phyloP scores from a whole-genome alignment of 2,329 filamentous ascomycete species.

The Claviceps sp. region DNA sequence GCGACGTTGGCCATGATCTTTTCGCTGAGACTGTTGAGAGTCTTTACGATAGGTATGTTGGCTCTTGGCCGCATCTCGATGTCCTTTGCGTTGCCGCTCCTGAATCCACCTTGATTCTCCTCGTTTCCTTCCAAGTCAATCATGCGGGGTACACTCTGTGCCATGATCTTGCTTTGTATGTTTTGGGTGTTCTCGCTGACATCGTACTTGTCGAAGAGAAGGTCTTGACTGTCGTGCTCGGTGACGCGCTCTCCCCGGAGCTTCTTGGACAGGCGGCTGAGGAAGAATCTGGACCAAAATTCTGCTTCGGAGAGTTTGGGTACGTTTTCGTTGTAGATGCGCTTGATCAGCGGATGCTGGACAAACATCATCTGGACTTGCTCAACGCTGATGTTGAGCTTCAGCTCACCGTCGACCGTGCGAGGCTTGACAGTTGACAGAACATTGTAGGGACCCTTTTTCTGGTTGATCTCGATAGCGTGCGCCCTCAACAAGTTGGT shows the following conservation, averaged over 20 bases:
- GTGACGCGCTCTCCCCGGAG: constrained; percentile 78
- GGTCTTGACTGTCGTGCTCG: constrained; percentile 63
- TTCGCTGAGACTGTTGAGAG: constrained; percentile 79
- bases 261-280: constrained; percentile 80
- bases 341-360: constrained; percentile 82
- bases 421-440: constrained; percentile 72
- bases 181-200: constrained; percentile 51
- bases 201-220: constrained; percentile 76
- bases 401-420: constrained; percentile 40
- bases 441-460: constrained; percentile 84
- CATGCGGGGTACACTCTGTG: constrained; percentile 67
- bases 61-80: constrained; percentile 73
- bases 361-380: constrained; percentile 87
- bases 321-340: constrained; percentile 87
- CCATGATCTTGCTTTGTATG: constrained; percentile 38
- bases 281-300: constrained; percentile 93
- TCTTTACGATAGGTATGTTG: constrained; percentile 79
- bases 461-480: constrained; percentile 78
- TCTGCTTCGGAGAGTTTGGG: constrained; percentile 64
- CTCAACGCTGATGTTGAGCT: constrained; percentile 76
- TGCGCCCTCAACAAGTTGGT: constrained; percentile 77
- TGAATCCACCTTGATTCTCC: constrained; percentile 77
- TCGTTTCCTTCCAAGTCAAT: constrained; percentile 92
- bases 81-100: constrained; percentile 73
- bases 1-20: constrained; percentile 85